phyloP scores from a whole-genome alignment of 2,329 filamentous ascomycete genomes.

The Ascochyta pisi region DNA sequence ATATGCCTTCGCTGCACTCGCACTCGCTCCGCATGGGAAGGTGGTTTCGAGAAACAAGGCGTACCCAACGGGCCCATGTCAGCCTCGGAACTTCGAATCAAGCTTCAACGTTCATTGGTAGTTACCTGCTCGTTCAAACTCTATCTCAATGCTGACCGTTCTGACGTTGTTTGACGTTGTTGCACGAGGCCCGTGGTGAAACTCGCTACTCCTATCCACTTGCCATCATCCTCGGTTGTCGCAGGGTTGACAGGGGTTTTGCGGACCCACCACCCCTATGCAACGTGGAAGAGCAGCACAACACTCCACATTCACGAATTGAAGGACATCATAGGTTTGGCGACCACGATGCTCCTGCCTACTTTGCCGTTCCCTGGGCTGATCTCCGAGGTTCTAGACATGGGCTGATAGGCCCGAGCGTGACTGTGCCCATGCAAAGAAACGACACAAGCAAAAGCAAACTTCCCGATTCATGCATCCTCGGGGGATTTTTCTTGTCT shows the following conservation, averaged over 20 bases:
- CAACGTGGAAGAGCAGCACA: conserved; percentile 5
- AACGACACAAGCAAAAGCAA: conserved; percentile 5
- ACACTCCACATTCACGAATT: conserved; percentile 4
- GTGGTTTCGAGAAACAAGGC: neutral
- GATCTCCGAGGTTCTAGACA: conserved; percentile 6
- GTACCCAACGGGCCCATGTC: neutral
- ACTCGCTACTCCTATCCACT: conserved; percentile 7
- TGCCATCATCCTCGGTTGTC: conserved; percentile 13
- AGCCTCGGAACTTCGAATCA: conserved; percentile 13
- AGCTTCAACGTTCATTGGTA: neutral
- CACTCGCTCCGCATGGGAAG: neutral
- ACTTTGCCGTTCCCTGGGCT: conserved; percentile 1
- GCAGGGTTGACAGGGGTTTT: conserved; percentile 1
- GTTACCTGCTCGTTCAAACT: neutral
- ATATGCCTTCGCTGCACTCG: neutral
- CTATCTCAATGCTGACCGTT: conserved; percentile 2
- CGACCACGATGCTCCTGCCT: neutral
- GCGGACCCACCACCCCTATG: conserved; percentile 1
- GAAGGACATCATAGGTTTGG: conserved; percentile 9
- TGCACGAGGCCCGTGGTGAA: conserved; percentile 11
- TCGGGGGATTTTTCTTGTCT: neutral
- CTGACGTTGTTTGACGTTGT: conserved; percentile 16
- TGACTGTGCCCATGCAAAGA: neutral
- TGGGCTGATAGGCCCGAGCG: neutral
- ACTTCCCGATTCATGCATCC: neutral